A percentile compares a stretch with the other conserved stretches of the same genome.
phyloP scores from a whole-genome alignment of 805 yeast genomes.

The Saccharomycopsis fodiens region DNA sequence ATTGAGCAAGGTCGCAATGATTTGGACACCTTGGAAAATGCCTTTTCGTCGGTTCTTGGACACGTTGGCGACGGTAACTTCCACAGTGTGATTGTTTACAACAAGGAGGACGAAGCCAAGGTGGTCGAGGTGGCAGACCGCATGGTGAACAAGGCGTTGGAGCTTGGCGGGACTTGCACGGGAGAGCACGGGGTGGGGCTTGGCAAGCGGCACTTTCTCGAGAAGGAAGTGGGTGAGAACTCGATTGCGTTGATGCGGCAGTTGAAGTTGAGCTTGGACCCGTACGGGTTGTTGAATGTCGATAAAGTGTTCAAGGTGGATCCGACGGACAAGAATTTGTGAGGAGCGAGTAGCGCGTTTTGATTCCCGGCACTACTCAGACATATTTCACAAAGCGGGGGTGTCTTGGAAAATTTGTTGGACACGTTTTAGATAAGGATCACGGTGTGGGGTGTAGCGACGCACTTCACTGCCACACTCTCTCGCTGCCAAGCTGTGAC shows the following conservation, averaged over 20 bases:
- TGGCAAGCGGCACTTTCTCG: conserved; percentile 58
- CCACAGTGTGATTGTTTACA: conserved; percentile 59
- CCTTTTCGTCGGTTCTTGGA: conserved; percentile 52
- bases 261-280: conserved; percentile 66
- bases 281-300: conserved; percentile 65
- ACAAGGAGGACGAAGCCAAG: conserved; percentile 38
- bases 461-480: too few species aligned
- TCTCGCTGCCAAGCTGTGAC: too few species aligned
- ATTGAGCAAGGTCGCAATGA: conserved; percentile 56
- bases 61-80: conserved; percentile 85
- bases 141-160: conserved; percentile 60
- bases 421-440: too few species aligned
- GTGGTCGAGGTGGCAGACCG: conserved; percentile 46
- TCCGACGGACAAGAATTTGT: conserved; percentile 29
- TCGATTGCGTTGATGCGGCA: conserved; percentile 69
- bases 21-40: conserved; percentile 29
- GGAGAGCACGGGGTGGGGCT: conserved; percentile 87
- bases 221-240: conserved; percentile 57
- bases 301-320: conserved; percentile 72
- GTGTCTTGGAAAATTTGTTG: too few species aligned
- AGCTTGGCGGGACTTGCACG: conserved; percentile 73
- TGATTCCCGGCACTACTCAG: too few species aligned
- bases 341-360: background rate
- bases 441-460: too few species aligned
- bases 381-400: too few species aligned